A percentile compares a stretch with the other conserved stretches of the same genome.
These are phyloP conservation scores for Paxillus ammoniavirescens DNA, from an alignment of 768 basidiomycete species.

Conservation along the genomic window DNA sequence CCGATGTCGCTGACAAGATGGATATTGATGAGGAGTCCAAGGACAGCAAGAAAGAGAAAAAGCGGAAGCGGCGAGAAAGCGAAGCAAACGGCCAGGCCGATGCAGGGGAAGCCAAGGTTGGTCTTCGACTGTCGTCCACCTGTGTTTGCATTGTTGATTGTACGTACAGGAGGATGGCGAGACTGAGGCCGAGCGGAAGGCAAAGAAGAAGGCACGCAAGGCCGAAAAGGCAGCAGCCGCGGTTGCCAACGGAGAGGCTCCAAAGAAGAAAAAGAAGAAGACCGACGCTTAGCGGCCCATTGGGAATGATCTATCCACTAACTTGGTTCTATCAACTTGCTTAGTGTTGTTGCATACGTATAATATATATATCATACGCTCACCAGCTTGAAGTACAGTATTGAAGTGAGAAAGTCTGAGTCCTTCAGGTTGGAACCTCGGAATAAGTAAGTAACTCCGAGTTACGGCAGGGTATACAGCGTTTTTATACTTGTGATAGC, in stretches of 20 bases:
- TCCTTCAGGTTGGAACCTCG: too few relatives aligned
- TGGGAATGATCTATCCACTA: conserved; percentile 11
- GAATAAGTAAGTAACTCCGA: too few relatives aligned
- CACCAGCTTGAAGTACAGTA: not conserved
- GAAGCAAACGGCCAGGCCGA: conserved; percentile 46
- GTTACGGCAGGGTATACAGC: too few relatives aligned
- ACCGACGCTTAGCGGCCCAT: conserved; percentile 22
- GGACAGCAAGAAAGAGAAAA: conserved; percentile 42
- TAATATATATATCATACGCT: not conserved
- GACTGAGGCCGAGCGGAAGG: conserved; percentile 83
- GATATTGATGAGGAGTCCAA: conserved; percentile 41
- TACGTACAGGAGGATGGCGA: conserved; percentile 47
- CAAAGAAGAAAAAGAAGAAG: conserved; percentile 45
- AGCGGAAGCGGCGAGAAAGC: conserved; percentile 55
- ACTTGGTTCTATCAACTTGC: not conserved
- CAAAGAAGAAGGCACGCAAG: conserved; percentile 72
- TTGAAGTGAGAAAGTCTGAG: not conserved
- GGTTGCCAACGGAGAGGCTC: conserved; percentile 39
- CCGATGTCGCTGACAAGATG: conserved; percentile 39
- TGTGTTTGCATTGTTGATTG: conserved; percentile 6
- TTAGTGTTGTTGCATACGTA: conserved; percentile 1
- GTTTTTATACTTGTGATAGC: too few relatives aligned
- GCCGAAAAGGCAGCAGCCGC: conserved; percentile 66
- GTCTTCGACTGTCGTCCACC: conserved; percentile 17
- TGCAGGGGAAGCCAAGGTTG: conserved; percentile 40